These are phyloP conservation scores for Fraxinus cuspidata DNA, from an alignment of 257 asterid species.

Conservation along the genomic window DNA sequence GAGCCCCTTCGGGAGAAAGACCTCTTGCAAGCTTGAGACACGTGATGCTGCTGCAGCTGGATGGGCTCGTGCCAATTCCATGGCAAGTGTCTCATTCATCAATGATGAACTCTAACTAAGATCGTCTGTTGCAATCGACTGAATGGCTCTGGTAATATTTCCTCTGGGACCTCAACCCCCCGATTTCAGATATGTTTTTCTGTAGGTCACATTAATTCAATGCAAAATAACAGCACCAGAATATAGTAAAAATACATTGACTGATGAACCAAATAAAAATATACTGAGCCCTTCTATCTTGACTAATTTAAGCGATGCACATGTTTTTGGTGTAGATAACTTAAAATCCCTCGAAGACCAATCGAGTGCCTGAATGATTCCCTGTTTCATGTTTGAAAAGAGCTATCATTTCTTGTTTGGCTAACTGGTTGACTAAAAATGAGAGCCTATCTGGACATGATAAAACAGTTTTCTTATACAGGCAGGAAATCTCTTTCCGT, in stretches of 20 bases:
- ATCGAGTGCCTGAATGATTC: too few relatives aligned
- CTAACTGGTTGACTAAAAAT: neutral
- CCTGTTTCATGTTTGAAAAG: neutral
- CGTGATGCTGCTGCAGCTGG: slow-evolving; percentile 37
- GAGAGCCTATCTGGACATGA: too few relatives aligned
- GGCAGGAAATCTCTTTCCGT: too few relatives aligned
- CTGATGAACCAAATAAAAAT: neutral
- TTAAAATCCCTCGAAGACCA: slow-evolving; percentile 9
- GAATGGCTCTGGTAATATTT: slow-evolving; percentile 62
- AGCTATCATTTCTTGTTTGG: neutral
- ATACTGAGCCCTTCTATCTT: neutral
- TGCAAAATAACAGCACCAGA: neutral
- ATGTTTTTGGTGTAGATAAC: neutral
- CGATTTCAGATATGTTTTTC: slow-evolving; percentile 31
- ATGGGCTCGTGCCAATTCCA: slow-evolving; percentile 15
- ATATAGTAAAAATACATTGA: neutral
- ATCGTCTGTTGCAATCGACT: slow-evolving; percentile 33
- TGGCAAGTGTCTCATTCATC: slow-evolving; percentile 14
- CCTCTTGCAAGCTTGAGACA: slow-evolving; percentile 56
- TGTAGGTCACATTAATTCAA: neutral
- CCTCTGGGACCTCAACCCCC: slow-evolving; percentile 87
- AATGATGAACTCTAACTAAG: slow-evolving; percentile 25
- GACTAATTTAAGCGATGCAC: neutral
- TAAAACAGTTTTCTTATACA: too few relatives aligned
- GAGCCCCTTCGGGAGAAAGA: slow-evolving; percentile 43